These are phyloP conservation scores for Cystobasidium onofrii DNA, from an alignment of 768 basidiomycete genomes.

Conservation along the genomic window DNA sequence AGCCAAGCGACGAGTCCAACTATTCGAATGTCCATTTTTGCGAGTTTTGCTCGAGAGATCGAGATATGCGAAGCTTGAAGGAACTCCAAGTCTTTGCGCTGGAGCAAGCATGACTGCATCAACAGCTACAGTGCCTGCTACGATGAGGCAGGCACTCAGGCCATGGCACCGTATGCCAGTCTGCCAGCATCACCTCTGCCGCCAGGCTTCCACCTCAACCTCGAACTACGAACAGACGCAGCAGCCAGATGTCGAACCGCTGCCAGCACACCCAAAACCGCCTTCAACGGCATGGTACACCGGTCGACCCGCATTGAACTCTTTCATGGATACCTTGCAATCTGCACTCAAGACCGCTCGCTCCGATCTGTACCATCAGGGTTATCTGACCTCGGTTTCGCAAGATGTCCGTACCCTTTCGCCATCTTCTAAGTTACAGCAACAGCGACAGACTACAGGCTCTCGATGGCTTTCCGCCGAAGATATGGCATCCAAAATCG, in stretches of 20 bases:
- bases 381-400: constrained; percentile 36
- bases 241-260: neutral
- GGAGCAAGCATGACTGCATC: neutral
- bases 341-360: constrained; percentile 29
- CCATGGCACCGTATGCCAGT: neutral
- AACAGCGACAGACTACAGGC: neutral
- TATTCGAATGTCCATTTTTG: neutral
- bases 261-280: constrained; percentile 33
- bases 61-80: neutral
- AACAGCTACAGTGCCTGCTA: neutral
- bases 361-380: constrained; percentile 36
- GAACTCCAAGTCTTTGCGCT: neutral
- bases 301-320: constrained; percentile 36
- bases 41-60: neutral
- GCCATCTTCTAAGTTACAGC: neutral
- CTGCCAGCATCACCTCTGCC: neutral
- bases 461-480: constrained; percentile 10
- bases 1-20: neutral
- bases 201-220: constrained; percentile 18
- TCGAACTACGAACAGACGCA: neutral
- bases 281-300: constrained; percentile 39
- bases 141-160: neutral
- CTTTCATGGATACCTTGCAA: constrained; percentile 34
- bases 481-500: constrained; percentile 7
- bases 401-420: constrained; percentile 7